phyloP scores from a whole-genome alignment of 805 yeast species.

The Grigorovia transvaalensis region DNA sequence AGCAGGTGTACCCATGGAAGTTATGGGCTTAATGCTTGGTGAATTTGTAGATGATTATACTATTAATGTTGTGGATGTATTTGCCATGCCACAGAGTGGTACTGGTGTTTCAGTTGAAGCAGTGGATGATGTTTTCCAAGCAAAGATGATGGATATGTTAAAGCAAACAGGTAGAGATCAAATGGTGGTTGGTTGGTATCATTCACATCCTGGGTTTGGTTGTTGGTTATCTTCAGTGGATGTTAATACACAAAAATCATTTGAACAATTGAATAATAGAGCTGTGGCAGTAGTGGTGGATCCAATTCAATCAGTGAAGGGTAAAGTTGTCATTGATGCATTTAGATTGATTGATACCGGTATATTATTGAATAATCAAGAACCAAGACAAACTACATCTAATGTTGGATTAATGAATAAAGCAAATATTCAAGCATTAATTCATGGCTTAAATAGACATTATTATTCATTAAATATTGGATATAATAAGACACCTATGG shows the following conservation, averaged over 20 bases:
- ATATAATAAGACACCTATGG: constrained; percentile 84
- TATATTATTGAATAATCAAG: constrained; percentile 87
- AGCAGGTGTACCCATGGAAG: constrained; percentile 81
- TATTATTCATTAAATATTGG: constrained; percentile 93
- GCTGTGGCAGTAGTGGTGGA: constrained; percentile 98
- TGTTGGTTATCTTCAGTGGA: constrained; percentile 98
- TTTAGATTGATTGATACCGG: constrained; percentile 87
- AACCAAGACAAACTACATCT: constrained; percentile 95
- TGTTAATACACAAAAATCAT: constrained; percentile 95
- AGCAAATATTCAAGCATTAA: constrained; percentile 92
- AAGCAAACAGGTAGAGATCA: constrained; percentile 98
- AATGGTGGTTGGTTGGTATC: constrained; percentile 99
- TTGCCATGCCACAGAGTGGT: constrained; percentile 98
- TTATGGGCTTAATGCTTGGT: constrained; percentile 97
- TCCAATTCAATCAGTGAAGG: constrained; percentile 97
- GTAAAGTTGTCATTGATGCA: constrained; percentile 98
- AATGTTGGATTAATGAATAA: constrained; percentile 91
- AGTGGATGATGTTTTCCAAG: constrained; percentile 97
- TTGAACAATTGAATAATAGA: constrained; percentile 88
- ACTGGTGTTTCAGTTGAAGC: constrained; percentile 99
- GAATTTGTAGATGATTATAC: constrained; percentile 96
- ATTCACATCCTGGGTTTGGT: constrained; percentile 99
- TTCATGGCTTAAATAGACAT: constrained; percentile 94
- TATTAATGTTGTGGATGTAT: constrained; percentile 93
- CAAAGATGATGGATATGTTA: constrained; percentile 99